Percentiles rank a stretch among this genome's conserved stretches.
These are phyloP conservation scores for Leccinum truebloodii DNA, from an alignment of 768 basidiomycete genomes.

Conservation along the genomic window DNA sequence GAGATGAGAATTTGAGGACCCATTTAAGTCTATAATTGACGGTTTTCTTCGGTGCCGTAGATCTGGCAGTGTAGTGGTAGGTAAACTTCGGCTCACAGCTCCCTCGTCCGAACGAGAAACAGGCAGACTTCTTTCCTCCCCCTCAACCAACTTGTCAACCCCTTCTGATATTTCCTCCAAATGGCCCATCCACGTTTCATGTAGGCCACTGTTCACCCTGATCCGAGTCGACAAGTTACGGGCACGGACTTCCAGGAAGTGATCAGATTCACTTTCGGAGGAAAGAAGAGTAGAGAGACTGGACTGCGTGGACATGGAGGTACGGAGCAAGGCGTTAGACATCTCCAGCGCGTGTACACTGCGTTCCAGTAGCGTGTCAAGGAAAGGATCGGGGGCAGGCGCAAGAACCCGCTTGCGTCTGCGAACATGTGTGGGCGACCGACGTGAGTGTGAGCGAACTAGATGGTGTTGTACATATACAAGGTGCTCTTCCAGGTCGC, in stretches of 20 bases:
- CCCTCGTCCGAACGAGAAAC: slow-evolving; percentile 15
- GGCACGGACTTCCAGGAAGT: slow-evolving; percentile 47
- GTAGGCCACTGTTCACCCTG: slow-evolving; percentile 42
- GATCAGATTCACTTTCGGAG: slow-evolving; percentile 47
- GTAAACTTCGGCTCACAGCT: slow-evolving; percentile 48
- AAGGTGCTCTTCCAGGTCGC: slow-evolving; percentile 23
- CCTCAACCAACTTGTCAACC: slow-evolving; percentile 59
- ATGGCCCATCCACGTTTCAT: slow-evolving; percentile 65
- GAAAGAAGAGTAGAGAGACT: slow-evolving; percentile 51
- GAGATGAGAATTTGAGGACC: slow-evolving; percentile 38
- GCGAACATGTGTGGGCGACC: slow-evolving; percentile 21
- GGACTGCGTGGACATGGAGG: slow-evolving; percentile 71
- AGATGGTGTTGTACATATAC: slow-evolving; percentile 29
- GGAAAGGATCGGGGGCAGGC: slow-evolving; percentile 49
- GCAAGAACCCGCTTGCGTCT: slow-evolving; percentile 31
- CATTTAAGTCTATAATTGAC: slow-evolving; percentile 42
- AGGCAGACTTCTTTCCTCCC: slow-evolving; percentile 15
- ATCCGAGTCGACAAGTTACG: slow-evolving; percentile 55
- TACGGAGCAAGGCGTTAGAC: slow-evolving; percentile 78
- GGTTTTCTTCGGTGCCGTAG: slow-evolving; percentile 44
- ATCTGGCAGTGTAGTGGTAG: slow-evolving; percentile 36
- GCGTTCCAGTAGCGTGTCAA: slow-evolving; percentile 78
- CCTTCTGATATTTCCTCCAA: slow-evolving; percentile 63
- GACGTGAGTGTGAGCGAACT: slow-evolving; percentile 38
- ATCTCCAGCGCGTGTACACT: slow-evolving; percentile 86